These are phyloP conservation scores for Ustilago sp. DNA, from an alignment of 1,284 basidiomycete species.

Conservation along the genomic window DNA sequence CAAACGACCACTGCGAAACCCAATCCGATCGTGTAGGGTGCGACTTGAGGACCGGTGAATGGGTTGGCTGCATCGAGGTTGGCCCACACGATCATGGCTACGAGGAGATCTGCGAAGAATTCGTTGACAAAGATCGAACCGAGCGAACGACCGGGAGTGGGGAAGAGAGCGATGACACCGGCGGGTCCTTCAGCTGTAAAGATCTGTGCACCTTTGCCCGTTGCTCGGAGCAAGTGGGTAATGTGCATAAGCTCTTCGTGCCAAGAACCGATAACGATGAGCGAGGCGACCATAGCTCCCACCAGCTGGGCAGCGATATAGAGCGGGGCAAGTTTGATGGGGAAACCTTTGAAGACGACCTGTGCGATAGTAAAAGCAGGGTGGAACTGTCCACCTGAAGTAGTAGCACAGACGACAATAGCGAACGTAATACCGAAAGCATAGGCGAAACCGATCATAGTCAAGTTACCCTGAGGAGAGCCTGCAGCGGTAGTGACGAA, in stretches of 20 bases:
- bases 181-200: slow-evolving; percentile 58
- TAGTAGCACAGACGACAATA: slow-evolving; percentile 54
- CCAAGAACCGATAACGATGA: slow-evolving; percentile 53
- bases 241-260: slow-evolving; percentile 52
- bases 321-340: slow-evolving; percentile 50
- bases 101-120: slow-evolving; percentile 54
- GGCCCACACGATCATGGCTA: slow-evolving; percentile 60
- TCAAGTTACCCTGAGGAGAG: slow-evolving; percentile 43
- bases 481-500: slow-evolving; percentile 48
- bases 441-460: slow-evolving; percentile 60
- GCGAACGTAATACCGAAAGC: slow-evolving; percentile 58
- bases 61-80: slow-evolving; percentile 58
- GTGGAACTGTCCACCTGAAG: slow-evolving; percentile 60
- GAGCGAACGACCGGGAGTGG: slow-evolving; percentile 45
- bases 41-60: slow-evolving; percentile 50
- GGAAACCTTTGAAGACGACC: slow-evolving; percentile 62
- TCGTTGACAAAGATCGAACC: slow-evolving; percentile 59
- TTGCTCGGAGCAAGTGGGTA: slow-evolving; percentile 34
- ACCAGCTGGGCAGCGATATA: slow-evolving; percentile 58
- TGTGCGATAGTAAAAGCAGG: slow-evolving; percentile 57
- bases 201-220: slow-evolving; percentile 43
- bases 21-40: slow-evolving; percentile 59
- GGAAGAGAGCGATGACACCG: slow-evolving; percentile 58
- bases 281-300: slow-evolving; percentile 51
- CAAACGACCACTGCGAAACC: slow-evolving; percentile 56